phyloP scores from a whole-genome alignment of 2,329 filamentous ascomycete genomes.

The Aspergillus japonicus region DNA sequence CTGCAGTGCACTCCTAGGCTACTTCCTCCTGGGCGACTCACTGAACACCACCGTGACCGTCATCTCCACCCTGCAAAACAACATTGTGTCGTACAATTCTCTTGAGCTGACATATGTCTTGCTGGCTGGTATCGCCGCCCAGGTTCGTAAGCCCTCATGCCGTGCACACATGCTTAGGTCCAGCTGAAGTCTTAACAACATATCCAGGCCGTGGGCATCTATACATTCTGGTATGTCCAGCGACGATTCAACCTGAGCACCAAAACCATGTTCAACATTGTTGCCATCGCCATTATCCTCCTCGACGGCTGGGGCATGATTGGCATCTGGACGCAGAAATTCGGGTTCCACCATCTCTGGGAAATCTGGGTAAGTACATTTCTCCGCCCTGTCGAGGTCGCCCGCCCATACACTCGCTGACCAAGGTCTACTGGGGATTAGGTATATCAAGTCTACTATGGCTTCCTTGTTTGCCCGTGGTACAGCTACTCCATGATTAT shows the following conservation, averaged over 20 bases:
- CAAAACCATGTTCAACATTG: conserved; percentile 67
- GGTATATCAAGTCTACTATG: conserved; percentile 57
- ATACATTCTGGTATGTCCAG: conserved; percentile 61
- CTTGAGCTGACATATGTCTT: conserved; percentile 65
- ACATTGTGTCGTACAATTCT: conserved; percentile 64
- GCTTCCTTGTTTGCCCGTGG: conserved; percentile 67
- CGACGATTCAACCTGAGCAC: conserved; percentile 59
- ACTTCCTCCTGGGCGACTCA: conserved; percentile 68
- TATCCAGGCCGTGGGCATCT: conserved; percentile 55
- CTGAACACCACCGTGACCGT: conserved; percentile 70
- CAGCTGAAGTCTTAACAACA: background rate
- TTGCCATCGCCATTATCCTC: conserved; percentile 61
- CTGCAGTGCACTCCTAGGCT: conserved; percentile 38
- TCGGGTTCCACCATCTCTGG: conserved; percentile 56
- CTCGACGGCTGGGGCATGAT: conserved; percentile 61
- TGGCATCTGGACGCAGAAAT: conserved; percentile 55
- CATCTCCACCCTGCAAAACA: conserved; percentile 64
- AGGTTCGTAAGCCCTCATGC: conserved; percentile 41
- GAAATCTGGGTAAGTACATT: conserved; percentile 49
- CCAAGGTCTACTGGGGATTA: conserved; percentile 4
- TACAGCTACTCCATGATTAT: conserved; percentile 70
- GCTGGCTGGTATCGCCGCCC: conserved; percentile 64
- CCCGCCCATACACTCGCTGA: background rate
- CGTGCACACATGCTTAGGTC: background rate
- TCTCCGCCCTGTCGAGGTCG: background rate